Evolutionary conservation across 73 alveolate species (phyloP).

Genomic region (Stentor coeruleus): DNA sequence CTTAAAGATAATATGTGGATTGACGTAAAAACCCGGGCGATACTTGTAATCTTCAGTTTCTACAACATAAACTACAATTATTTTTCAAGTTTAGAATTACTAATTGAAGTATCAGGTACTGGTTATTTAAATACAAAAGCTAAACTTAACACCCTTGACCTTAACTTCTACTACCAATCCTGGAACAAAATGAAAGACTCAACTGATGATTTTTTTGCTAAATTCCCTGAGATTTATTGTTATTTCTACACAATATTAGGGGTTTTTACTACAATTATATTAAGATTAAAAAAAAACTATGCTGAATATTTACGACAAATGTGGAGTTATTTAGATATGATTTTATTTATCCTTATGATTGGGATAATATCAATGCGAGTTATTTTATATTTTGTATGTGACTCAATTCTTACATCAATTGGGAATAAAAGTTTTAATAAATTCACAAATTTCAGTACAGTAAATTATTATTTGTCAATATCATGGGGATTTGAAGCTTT

Average conservation of each 20-base stretch:
- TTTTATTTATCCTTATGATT: not conserved
- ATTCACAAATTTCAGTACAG: not conserved
- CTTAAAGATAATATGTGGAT: slow-evolving; percentile 7
- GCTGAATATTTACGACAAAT: not conserved
- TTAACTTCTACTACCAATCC: slow-evolving; percentile 4
- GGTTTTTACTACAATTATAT: not conserved
- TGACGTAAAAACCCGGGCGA: not conserved
- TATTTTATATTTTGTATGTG: not conserved
- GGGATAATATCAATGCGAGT: not conserved
- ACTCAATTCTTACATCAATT: not conserved
- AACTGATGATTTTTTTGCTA: not conserved
- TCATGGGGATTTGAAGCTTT: slow-evolving; percentile 4
- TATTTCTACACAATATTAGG: not conserved
- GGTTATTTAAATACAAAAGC: not conserved
- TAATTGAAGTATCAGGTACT: not conserved
- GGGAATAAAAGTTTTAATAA: not conserved
- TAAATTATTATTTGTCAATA: not conserved
- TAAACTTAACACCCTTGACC: not conserved
- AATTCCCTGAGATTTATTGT: not conserved
- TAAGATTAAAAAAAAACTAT: not conserved
- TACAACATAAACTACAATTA: slow-evolving; percentile 5
- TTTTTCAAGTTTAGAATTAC: not conserved
- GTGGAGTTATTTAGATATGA: slow-evolving; percentile 9
- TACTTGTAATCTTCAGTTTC: not conserved
- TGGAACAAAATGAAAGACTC: not conserved